Base-by-base conservation (phyloP, 2,329 filamentous ascomycete genomes). In the Penicillium sp. region DNA sequence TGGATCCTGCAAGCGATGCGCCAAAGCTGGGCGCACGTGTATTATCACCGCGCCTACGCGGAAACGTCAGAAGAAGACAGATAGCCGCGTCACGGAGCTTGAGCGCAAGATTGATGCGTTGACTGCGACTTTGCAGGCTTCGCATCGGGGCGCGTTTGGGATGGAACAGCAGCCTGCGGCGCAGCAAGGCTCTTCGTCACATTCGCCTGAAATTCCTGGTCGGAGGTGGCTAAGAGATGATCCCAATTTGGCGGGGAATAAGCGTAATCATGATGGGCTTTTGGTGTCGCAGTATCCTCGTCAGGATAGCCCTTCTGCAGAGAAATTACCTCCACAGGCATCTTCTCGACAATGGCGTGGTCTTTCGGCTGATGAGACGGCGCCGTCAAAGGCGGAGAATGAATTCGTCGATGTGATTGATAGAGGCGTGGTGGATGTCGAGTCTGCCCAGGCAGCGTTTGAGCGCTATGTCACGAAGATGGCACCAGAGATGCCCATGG, bases 31-130 rank as follows among this genome's bases (percentile, higher is more conserved):
- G n/a, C 83, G 92, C 40, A 83, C 83, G 65, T 96, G 93, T 73
- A 80, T 93, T 44, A 89, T 93, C 64, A 96, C 92, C 0, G 86
- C 88, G 65, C 91, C 87, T 0, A 87, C 83, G 15, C 79, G 92
- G 44, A 96, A 96, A 79, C 85, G 93, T 49, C 91, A 94, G 81
- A 96, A 94, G 82, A 96, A 96, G 83, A 93, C 91, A 58, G 93
- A 96, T 75, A 94, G 88, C 67, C 85, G 92, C 56, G 93, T 97
- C 13, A 90, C 92, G 9, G 93, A 97, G 81, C 83, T 97, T 56
- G 93, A 97, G 82, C 92, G 90, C 82, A 96, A 96, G 81, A 94
- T 97, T 66, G 92, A 97, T 80, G 91, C 90, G 9, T 76, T 97
- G 74, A 96, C 91, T 8, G 91, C 92, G 7, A 92, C 88, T 38